phyloP scores from a whole-genome alignment of 306 rosid genomes.

The Alnus glutinosa region DNA sequence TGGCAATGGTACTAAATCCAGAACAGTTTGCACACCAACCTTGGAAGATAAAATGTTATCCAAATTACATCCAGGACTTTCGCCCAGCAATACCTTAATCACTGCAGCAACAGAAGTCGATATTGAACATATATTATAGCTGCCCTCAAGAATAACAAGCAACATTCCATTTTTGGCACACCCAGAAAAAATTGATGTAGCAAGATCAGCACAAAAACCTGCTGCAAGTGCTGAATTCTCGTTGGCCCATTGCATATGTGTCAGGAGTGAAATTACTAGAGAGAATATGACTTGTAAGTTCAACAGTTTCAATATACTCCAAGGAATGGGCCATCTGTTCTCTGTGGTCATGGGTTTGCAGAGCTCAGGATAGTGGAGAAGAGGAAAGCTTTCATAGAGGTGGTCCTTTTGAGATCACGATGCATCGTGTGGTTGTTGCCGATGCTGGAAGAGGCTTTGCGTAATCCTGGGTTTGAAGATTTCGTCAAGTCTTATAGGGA shows the following conservation, averaged over 20 bases:
- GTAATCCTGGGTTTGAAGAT: too few species aligned
- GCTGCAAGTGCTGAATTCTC: constrained; percentile 97
- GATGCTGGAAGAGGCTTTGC: too few species aligned
- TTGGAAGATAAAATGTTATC: constrained; percentile 57
- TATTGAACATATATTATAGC: constrained; percentile 95
- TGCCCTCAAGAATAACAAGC: constrained; percentile 98
- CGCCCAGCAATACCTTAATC: constrained; percentile 82
- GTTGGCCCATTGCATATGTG: constrained; percentile 97
- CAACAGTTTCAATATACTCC: constrained; percentile 86
- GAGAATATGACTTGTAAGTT: constrained; percentile 51
- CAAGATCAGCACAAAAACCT: constrained; percentile 93
- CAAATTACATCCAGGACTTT: constrained; percentile 51
- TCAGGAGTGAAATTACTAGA: constrained; percentile 89
- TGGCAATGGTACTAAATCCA: constrained; percentile 25
- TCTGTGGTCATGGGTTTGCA: too few species aligned
- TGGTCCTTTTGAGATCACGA: too few species aligned
- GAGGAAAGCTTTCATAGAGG: too few species aligned
- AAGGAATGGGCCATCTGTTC: constrained; percentile 76
- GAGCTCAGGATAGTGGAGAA: too few species aligned
- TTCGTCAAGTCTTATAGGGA: too few species aligned
- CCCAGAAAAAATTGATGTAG: constrained; percentile 75
- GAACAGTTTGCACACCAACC: constrained; percentile 69
- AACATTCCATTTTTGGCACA: constrained; percentile 88
- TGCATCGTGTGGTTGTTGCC: too few species aligned
- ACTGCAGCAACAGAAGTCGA: constrained; percentile 91